phyloP scores from a whole-genome alignment of 2,329 filamentous ascomycete species.

The Colletotrichum spinosum region DNA sequence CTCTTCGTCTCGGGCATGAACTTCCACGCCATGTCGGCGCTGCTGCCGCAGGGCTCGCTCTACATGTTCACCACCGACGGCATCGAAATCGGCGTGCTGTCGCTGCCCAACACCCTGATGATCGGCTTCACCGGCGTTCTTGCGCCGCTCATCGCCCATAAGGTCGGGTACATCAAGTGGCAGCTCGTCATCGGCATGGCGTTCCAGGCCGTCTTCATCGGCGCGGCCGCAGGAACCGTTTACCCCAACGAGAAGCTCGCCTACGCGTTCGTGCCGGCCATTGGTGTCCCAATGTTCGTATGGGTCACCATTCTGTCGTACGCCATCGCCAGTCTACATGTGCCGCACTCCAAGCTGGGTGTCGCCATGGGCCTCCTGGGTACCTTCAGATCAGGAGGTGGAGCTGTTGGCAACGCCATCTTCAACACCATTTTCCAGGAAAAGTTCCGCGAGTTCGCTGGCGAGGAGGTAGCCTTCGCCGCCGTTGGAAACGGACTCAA shows the following conservation, averaged over 20 bases:
- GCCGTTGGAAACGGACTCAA: constrained; percentile 44
- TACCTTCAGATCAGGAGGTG: constrained; percentile 46
- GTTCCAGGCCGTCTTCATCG: constrained; percentile 44
- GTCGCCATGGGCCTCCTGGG: constrained; percentile 46
- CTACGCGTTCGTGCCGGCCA: constrained; percentile 46
- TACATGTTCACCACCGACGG: constrained; percentile 47
- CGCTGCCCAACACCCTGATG: constrained; percentile 29
- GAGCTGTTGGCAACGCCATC: constrained; percentile 49
- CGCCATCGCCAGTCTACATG: constrained; percentile 44
- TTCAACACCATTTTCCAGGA: constrained; percentile 46
- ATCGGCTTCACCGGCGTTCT: constrained; percentile 34
- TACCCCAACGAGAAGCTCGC: constrained; percentile 43
- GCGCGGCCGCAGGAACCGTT: constrained; percentile 43
- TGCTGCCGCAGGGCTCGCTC: constrained; percentile 44
- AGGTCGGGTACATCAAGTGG: constrained; percentile 44
- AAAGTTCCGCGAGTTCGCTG: constrained; percentile 40
- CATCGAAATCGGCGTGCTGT: constrained; percentile 41
- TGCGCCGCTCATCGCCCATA: constrained; percentile 46
- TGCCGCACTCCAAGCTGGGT: constrained; percentile 46
- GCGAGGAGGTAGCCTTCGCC: constrained; percentile 42
- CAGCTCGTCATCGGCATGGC: constrained; percentile 46
- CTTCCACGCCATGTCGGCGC: constrained; percentile 42
- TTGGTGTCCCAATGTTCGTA: constrained; percentile 47
- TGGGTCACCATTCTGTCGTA: constrained; percentile 47
- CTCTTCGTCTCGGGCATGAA: constrained; percentile 48